These are phyloP conservation scores for Pseudopediastrum boryanum DNA, from an alignment of 139 green algal genomes.

Conservation along the genomic window DNA sequence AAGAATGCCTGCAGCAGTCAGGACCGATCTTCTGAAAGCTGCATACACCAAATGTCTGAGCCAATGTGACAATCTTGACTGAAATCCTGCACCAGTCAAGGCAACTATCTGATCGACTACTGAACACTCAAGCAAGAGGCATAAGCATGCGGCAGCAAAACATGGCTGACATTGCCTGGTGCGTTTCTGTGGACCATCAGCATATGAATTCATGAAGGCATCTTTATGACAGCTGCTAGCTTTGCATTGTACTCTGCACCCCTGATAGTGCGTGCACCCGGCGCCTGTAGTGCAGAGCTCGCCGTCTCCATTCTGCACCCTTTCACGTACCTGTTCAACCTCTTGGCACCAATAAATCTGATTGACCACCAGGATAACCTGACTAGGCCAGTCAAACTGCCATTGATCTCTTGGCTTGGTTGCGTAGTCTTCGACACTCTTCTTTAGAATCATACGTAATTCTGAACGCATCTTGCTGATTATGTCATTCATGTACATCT, in stretches of 20 bases:
- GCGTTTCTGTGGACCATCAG: too few relatives aligned
- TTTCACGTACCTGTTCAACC: slow-evolving; percentile 68
- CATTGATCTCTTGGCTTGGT: slow-evolving; percentile 77
- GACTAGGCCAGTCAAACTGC: slow-evolving; percentile 86
- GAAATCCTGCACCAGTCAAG: too few relatives aligned
- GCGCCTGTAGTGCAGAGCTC: neutral
- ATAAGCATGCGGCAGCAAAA: too few relatives aligned
- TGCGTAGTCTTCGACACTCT: slow-evolving; percentile 78
- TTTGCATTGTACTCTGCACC: neutral
- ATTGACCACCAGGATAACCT: slow-evolving; percentile 91
- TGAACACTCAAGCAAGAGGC: too few relatives aligned
- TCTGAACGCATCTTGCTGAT: slow-evolving; percentile 86
- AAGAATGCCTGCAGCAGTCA: slow-evolving; percentile 56
- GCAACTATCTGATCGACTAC: too few relatives aligned
- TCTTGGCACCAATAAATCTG: slow-evolving; percentile 92
- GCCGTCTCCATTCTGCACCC: neutral
- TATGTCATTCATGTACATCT: slow-evolving; percentile 90
- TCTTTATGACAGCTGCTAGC: neutral
- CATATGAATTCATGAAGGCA: neutral
- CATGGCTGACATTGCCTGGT: too few relatives aligned
- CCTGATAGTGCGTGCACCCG: neutral
- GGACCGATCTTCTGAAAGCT: too few relatives aligned
- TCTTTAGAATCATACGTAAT: slow-evolving; percentile 71
- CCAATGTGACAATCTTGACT: too few relatives aligned
- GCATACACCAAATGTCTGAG: too few relatives aligned